Evolutionary conservation across 2,329 filamentous ascomycete species (phyloP), one percentile per base, ranked within the genome.

Genomic region (Furcasterigmium furcatum): DNA sequence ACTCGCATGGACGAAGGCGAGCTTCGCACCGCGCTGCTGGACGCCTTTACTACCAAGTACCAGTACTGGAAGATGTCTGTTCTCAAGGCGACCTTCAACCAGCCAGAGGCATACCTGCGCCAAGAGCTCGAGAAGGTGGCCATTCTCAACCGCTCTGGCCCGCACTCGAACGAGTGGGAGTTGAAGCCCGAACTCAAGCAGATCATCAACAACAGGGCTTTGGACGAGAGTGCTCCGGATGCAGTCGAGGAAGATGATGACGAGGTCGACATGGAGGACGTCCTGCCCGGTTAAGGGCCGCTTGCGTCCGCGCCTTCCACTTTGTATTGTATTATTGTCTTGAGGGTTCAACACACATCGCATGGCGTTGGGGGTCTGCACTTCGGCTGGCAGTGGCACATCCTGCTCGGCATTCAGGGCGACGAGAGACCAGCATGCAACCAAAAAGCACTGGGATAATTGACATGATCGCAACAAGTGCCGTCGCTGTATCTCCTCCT

Each of bases 41-140:
- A 79, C 41, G 87, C 85, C 61, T 99, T 96, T 81, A 81, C 85
- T 46, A 74, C 87, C 58, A 36, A 21, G 16, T 95, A 87, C 74
- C 84, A 85, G 57, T 97, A 94, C 67, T 99, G 92, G 91, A 52
- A 52, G 36, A 52, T 52, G 48, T 52, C 50, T 6, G 50, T 52
- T 32, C 43, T 52, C 38, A 52, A 51, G 39, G 50, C 48, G n/a
- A 48, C 48, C 16, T 80, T 95, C 32, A 80, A 85, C 48, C 94
- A 99, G 68, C 94, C 94, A 2, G 94, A 97, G 63, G 84, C 87
- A n/a, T 97, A 91, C 64, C 80, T 99, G 50, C 90, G 92, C 45
- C 82, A 94, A 61, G 86, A 85, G 1, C 70, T 99, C 54, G 87
- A 91, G 51, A 84, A 90, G 59, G 81, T 97, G 48, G 92, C 90